A percentile compares a stretch with the other conserved stretches of the same genome.
phyloP scores from a whole-genome alignment of 176 grass and related monocot genomes.

The Phoenix dactylifera region DNA sequence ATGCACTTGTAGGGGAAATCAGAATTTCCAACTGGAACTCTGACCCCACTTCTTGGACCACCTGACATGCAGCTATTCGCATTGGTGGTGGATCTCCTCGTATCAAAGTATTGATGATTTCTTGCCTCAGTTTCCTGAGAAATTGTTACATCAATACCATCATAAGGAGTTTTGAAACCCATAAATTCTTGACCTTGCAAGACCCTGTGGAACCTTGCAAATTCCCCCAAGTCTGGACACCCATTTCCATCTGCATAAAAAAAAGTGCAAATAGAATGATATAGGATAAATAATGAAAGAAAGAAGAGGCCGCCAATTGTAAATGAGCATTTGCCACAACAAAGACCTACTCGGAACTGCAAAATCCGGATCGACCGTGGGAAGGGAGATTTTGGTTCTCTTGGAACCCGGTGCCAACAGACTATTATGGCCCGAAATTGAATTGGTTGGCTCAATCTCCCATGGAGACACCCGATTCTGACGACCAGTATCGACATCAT shows the following conservation, averaged over 20 bases:
- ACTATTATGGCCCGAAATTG: conserved; percentile 38
- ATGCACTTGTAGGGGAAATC: conserved; percentile 53
- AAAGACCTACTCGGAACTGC: conserved; percentile 46
- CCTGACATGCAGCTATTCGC: conserved; percentile 26
- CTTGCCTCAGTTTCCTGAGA: conserved; percentile 30
- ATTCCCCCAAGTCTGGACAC: conserved; percentile 50
- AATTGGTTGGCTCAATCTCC: conserved; percentile 70
- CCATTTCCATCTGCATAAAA: conserved; percentile 60
- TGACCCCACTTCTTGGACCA: conserved; percentile 26
- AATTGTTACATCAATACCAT: conserved; percentile 37
- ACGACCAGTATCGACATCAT: conserved; percentile 33
- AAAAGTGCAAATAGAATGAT: background rate
- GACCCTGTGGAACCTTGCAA: conserved; percentile 90
- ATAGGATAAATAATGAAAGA: too few relatives aligned
- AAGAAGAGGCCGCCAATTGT: too few relatives aligned
- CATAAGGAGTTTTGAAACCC: conserved; percentile 42
- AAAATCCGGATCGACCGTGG: conserved; percentile 32
- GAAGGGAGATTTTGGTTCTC: conserved; percentile 55
- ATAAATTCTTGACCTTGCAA: conserved; percentile 99
- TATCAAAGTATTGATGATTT: conserved; percentile 40
- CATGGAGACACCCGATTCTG: conserved; percentile 77
- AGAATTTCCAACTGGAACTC: conserved; percentile 42
- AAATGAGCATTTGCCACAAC: background rate
- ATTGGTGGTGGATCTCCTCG: conserved; percentile 25
- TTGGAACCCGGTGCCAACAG: conserved; percentile 36